These are phyloP conservation scores for Leccinum uliginosum DNA, from an alignment of 768 basidiomycete genomes.

Conservation along the genomic window DNA sequence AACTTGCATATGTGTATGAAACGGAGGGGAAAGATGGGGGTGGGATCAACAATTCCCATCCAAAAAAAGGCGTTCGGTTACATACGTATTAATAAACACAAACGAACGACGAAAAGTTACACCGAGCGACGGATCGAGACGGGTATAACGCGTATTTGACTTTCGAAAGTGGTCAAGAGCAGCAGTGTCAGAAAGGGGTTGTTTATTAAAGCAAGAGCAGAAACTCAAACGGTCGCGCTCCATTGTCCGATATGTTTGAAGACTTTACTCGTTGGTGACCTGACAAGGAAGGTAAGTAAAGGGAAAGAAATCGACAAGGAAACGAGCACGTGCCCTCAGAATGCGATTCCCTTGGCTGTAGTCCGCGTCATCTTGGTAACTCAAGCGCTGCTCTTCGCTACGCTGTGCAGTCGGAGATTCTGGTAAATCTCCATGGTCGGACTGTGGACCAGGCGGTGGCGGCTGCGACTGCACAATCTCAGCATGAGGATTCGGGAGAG, in stretches of 20 bases:
- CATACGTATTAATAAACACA: background rate
- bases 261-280: conserved; percentile 18
- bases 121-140: background rate
- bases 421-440: conserved; percentile 11
- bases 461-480: conserved; percentile 6
- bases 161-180: background rate
- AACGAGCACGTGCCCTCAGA: conserved; percentile 22
- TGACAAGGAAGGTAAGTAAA: background rate
- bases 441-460: conserved; percentile 5
- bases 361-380: conserved; percentile 29
- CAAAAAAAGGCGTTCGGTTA: background rate
- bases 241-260: background rate
- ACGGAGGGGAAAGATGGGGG: background rate
- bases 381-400: conserved; percentile 23
- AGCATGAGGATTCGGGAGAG: conserved; percentile 22
- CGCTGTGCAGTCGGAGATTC: conserved; percentile 3
- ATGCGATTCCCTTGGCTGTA: conserved; percentile 26
- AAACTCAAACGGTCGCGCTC: background rate
- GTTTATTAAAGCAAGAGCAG: background rate
- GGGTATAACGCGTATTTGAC: conserved; percentile 4
- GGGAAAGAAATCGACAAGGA: background rate
- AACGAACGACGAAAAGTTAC: conserved; percentile 3
- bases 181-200: background rate
- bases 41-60: background rate
- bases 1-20: background rate